Evolutionary conservation across 192 early-diverging fungal species (phyloP), one percentile per base, ranked within the genome.

Genomic region (Mortierella hygrophila): DNA sequence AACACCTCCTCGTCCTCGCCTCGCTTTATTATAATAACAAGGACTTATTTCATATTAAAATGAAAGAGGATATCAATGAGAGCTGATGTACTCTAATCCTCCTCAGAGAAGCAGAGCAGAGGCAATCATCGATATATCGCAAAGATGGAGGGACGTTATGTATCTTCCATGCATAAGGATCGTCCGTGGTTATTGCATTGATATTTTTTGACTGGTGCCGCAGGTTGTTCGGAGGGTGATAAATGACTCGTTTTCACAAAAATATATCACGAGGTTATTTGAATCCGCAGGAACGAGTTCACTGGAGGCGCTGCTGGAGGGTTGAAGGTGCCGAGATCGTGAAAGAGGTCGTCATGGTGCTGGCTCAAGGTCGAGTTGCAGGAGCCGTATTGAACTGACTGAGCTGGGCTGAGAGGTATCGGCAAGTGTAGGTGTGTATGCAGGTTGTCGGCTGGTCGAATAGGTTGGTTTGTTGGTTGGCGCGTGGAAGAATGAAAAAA

Each of bases 1-100:
- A 76, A 85, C 78, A 80, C 83, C 78, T 84, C 82, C 77, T 79
- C 82, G 68, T 85, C 83, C 74, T 85, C 83, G 78, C 83, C 83
- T 85, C 78, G 83, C 74, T 85, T 85, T 85, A 85, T 85, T 85
- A 76, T 65, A 38, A 41, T 80, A 76, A 78, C 72, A 78, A 75
- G 82, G 72, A 57, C 75, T 63, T 63, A 26, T 60, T 85, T 76
- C 74, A 77, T 72, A 44, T 68, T 72, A 76, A 74, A 52, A 84
- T 76, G 77, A 84, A 79, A 77, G 75, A 68, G 63, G 54, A 80
- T 76, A 72, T 37, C n/a, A 46, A 65, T 65, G 49, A 52, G 18
- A 21, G 49, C 49, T 11, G 60, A 29, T 26, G n/a, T 6, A 6
- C 38, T 40, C 23, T 15, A 13, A n/a, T 35, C 26, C 72, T 52